Evolutionary conservation across 176 grass and related monocot genomes (phyloP), one percentile per base, ranked within the genome.

Genomic region (Oryza longistaminata): DNA sequence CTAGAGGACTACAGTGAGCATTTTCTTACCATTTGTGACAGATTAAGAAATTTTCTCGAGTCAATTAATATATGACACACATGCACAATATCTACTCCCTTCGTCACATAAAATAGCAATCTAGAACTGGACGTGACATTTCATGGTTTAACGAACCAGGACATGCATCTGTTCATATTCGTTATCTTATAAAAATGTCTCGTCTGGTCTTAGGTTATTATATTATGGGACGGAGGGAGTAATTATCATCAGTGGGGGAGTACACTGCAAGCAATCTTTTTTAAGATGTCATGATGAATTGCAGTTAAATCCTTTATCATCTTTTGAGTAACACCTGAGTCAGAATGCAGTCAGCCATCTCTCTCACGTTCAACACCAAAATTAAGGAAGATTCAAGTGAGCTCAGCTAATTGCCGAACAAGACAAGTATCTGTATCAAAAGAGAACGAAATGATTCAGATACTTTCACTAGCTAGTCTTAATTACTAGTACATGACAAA

Each of bases 331-430:
- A 34, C 15, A 53, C 25, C 26, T 58, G 48, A 76, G 16, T 60
- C 25, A 49, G 46, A 15, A 75, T 55, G 42, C 6, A 46, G 46
- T 21, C 46, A 55, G 15, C 9, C 48, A 55, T 31, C 26, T 33
- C 26, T 55, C 58, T 24, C 11, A 74, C 7, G 2, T 21, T 75
- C 45, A 34, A 33, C 39, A 1, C 44, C n/a, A 7, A 46, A 46
- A 15, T 75, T 75, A 5, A 74, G 26, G 16, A 58, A 58, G 48
- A 76, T 76, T 60, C 49, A 58, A 75, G 26, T 55, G 73, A 75
- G 73, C 46, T 75, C 48, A 35, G 17, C 22, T 35, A 25, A 58
- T 58, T 58, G 42, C 17, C 27, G 4, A 35, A 35, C 49, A 76
- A 13, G 48, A n/a, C 29, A 58, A 58, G 49, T 12, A 58, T 15